A percentile compares a stretch with the other conserved stretches of the same genome.
phyloP scores from a whole-genome alignment of 805 yeast species.

The Ogataea parapolymorpha region DNA sequence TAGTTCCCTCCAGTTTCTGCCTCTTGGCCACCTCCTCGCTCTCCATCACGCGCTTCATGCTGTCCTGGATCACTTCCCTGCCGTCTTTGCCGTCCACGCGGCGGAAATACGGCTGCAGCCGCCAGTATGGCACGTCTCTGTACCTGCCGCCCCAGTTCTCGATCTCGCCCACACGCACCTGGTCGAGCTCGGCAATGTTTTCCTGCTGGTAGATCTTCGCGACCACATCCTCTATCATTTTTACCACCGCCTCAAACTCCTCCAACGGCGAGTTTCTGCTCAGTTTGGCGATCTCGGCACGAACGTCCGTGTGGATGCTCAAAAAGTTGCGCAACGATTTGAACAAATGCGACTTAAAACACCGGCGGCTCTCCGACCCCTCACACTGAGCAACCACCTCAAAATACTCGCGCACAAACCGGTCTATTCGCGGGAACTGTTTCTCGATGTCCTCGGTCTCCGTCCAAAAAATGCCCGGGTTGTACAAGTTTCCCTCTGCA shows the following conservation, averaged over 20 bases:
- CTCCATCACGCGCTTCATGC: conserved; percentile 19
- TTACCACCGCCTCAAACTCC: conserved; percentile 47
- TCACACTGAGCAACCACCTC: conserved; percentile 66
- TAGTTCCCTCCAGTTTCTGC: neutral
- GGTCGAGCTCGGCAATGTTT: conserved; percentile 55
- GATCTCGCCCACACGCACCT: conserved; percentile 47
- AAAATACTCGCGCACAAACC: conserved; percentile 78
- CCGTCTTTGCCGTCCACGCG: conserved; percentile 76
- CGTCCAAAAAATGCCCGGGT: conserved; percentile 86
- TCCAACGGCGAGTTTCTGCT: conserved; percentile 43
- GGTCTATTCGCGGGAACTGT: conserved; percentile 84
- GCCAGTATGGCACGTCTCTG: conserved; percentile 85
- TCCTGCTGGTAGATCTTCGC: conserved; percentile 48
- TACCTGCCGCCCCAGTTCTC: conserved; percentile 80
- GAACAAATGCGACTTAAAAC: conserved; percentile 92
- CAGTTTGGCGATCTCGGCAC: conserved; percentile 63
- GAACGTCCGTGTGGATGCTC: conserved; percentile 68
- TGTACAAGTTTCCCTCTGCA: conserved; percentile 91
- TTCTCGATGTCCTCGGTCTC: conserved; percentile 49
- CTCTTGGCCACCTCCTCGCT: conserved; percentile 10
- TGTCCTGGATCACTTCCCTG: conserved; percentile 34
- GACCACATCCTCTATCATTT: conserved; percentile 66
- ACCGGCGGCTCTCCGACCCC: conserved; percentile 70
- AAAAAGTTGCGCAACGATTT: conserved; percentile 81
- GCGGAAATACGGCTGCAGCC: conserved; percentile 94